phyloP scores from a whole-genome alignment of 179 eudicot genomes.

The Carnegiea gigantea region DNA sequence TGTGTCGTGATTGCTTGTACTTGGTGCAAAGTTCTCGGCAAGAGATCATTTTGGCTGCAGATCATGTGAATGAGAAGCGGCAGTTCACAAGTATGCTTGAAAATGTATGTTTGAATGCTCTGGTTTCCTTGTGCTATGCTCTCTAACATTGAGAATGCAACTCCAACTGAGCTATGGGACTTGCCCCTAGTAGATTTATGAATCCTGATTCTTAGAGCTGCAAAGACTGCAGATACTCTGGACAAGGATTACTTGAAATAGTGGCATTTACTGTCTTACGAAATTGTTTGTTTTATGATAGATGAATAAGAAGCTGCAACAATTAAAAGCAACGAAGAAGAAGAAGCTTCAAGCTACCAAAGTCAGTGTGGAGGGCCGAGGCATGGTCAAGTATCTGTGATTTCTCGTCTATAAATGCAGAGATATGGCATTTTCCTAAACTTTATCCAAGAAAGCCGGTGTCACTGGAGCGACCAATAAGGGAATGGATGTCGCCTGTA shows the following conservation, averaged over 20 bases:
- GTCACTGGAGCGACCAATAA: not conserved
- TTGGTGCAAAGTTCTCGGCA: too few species aligned
- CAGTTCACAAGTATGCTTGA: not conserved
- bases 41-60: too few species aligned
- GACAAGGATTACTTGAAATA: not conserved
- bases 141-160: not conserved
- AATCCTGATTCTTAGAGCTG: not conserved
- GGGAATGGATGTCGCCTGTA: slow-evolving; percentile 2
- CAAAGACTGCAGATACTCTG: not conserved
- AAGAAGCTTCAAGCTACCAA: slow-evolving; percentile 89
- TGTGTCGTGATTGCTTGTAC: too few species aligned
- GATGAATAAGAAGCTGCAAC: slow-evolving; percentile 90
- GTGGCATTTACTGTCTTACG: not conserved
- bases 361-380: slow-evolving; percentile 91
- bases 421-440: not conserved
- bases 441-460: slow-evolving; percentile 10
- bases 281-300: slow-evolving; percentile 19
- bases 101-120: not conserved
- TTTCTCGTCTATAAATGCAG: not conserved
- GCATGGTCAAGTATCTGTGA: slow-evolving; percentile 83
- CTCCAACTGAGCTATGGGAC: not conserved
- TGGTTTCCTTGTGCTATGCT: not conserved
- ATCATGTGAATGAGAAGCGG: not conserved
- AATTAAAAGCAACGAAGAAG: slow-evolving; percentile 72
- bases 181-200: not conserved